phyloP scores from a whole-genome alignment of 805 yeast species.

The Tetrapisispora taiwanensis region DNA sequence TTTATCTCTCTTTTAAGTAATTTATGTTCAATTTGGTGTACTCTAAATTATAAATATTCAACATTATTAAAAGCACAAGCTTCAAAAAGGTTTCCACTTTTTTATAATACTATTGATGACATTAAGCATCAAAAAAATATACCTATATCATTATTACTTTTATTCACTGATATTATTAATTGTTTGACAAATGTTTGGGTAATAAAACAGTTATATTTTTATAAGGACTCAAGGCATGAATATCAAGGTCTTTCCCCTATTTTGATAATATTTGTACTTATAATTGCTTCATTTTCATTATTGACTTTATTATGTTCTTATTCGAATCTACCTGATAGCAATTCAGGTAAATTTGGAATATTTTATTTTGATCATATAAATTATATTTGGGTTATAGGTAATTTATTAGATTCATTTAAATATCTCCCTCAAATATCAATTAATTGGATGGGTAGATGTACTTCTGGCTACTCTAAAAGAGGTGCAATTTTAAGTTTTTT shows the following conservation, averaged over 20 bases:
- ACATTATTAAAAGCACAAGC: constrained; percentile 19
- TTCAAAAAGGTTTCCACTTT: constrained; percentile 29
- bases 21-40: constrained; percentile 14
- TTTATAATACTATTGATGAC: constrained; percentile 10
- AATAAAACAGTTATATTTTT: constrained; percentile 22
- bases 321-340: constrained; percentile 9
- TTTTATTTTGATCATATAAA: constrained; percentile 35
- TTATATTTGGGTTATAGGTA: constrained; percentile 31
- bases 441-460: constrained; percentile 31
- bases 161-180: constrained; percentile 13
- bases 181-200: constrained; percentile 11
- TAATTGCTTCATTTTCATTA: constrained; percentile 6
- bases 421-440: constrained; percentile 35
- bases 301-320: constrained; percentile 17
- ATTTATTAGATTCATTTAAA: constrained; percentile 18
- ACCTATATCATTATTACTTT: constrained; percentile 17
- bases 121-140: constrained; percentile 2
- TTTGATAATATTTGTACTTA: constrained; percentile 4
- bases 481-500: constrained; percentile 8
- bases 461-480: constrained; percentile 24
- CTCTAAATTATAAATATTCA: constrained; percentile 20
- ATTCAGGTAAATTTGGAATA: constrained; percentile 27
- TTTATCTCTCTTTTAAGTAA: constrained; percentile 12
- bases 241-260: constrained; percentile 31
- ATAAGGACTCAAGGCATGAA: constrained; percentile 27